Conservation (phyloP, 768 basidiomycete species). For the Auricularia heimuer region DNA sequence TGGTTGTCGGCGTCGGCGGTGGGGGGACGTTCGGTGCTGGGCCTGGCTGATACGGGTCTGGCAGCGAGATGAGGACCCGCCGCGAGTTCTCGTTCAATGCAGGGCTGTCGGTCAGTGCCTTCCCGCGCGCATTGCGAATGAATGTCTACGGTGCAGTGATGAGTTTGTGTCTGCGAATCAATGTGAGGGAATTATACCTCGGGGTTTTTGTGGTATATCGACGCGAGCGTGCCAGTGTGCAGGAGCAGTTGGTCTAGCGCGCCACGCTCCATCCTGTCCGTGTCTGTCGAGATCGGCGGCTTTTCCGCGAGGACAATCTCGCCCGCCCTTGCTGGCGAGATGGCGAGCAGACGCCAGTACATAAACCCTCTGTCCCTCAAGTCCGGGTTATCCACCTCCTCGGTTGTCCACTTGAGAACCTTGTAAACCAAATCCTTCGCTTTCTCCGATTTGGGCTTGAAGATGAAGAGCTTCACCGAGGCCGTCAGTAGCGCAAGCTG, state of each 20-base stretch:
- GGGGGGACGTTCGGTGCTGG: constrained; percentile 17
- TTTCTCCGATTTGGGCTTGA: constrained; percentile 72
- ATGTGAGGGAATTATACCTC: constrained; percentile 40
- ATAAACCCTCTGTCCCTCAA: constrained; percentile 95
- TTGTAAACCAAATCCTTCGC: constrained; percentile 88
- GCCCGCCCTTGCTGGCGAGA: constrained; percentile 79
- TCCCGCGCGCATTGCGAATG: constrained; percentile 81
- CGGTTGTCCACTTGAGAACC: constrained; percentile 93
- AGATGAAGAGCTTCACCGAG: constrained; percentile 90
- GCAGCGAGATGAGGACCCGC: constrained; percentile 53
- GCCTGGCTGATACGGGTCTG: constrained; percentile 24
- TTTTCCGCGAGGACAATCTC: constrained; percentile 90
- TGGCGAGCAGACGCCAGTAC: constrained; percentile 97
- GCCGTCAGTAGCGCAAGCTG: constrained; percentile 93
- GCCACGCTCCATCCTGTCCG: constrained; percentile 94
- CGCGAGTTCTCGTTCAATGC: constrained; percentile 79
- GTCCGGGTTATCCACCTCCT: constrained; percentile 97
- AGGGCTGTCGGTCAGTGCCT: constrained; percentile 76
- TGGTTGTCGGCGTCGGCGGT: constrained; percentile 19
- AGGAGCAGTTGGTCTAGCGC: constrained; percentile 89
- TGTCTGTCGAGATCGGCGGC: constrained; percentile 95
- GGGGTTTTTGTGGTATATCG: constrained; percentile 97
- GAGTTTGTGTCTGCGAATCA: constrained; percentile 4
- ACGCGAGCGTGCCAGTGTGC: constrained; percentile 88
- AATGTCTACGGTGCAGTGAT: constrained; percentile 52